Evolutionary conservation across 129 eudicot genomes (phyloP).

Genomic region (Saposhnikovia divaricata): DNA sequence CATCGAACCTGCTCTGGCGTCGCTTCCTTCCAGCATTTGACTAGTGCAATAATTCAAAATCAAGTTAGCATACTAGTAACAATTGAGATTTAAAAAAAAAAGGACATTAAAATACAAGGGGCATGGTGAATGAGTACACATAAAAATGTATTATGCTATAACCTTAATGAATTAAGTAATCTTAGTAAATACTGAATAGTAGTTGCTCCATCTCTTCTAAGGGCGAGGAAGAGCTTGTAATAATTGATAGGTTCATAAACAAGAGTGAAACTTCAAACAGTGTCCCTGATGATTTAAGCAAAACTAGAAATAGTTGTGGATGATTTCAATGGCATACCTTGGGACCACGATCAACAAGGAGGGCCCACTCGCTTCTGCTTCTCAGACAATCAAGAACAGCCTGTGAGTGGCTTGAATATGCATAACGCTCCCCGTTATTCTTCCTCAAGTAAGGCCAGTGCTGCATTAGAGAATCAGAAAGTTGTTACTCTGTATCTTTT

Average conservation of each 20-base stretch:
- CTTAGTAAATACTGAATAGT: background rate
- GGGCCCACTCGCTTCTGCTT: constrained; percentile 92
- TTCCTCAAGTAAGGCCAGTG: constrained; percentile 94
- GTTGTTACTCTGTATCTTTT: background rate
- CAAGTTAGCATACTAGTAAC: background rate
- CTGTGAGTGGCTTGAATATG: constrained; percentile 91
- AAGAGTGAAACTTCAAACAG: background rate
- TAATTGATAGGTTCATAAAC: background rate
- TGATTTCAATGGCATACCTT: constrained; percentile 47
- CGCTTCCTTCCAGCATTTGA: constrained; percentile 70
- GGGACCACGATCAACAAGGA: constrained; percentile 94
- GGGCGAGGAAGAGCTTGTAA: background rate
- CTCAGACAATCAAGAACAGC: constrained; percentile 98
- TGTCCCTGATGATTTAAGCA: background rate
- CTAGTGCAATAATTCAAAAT: constrained; percentile 26
- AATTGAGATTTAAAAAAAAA: background rate
- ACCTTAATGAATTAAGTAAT: background rate
- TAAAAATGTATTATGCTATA: background rate
- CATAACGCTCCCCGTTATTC: constrained; percentile 94
- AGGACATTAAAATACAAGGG: background rate
- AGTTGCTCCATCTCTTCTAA: background rate
- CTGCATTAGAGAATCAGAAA: constrained; percentile 25
- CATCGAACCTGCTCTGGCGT: constrained; percentile 62
- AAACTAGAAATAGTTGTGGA: background rate
- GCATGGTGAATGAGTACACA: background rate